A percentile compares a stretch with the other conserved stretches of the same genome.
These are phyloP conservation scores for Avicennia marina DNA, from an alignment of 257 asterid genomes.

Conservation along the genomic window DNA sequence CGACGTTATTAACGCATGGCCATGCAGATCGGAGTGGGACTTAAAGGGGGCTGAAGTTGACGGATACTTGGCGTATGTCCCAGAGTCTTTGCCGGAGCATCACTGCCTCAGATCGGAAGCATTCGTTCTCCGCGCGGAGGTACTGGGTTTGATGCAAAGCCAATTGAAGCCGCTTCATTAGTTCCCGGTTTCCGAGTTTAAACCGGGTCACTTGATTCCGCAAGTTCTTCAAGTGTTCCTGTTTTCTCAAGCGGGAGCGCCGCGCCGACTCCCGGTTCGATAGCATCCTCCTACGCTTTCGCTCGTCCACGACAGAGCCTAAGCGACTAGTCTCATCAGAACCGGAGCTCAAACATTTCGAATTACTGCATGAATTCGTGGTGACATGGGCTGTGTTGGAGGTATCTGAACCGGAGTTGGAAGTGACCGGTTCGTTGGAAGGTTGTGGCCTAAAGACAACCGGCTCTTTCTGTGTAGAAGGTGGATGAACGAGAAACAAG, in stretches of 20 bases:
- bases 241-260: slow-evolving; percentile 80
- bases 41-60: slow-evolving; percentile 53
- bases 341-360: no score
- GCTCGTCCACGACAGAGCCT: slow-evolving; percentile 19
- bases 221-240: slow-evolving; percentile 70
- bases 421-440: slow-evolving; percentile 16
- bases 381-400: not conserved
- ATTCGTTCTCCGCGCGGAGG: slow-evolving; percentile 41
- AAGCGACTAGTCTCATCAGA: no score
- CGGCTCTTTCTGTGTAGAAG: no score
- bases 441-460: no score
- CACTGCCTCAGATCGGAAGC: slow-evolving; percentile 51
- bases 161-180: slow-evolving; percentile 51
- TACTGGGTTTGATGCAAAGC: slow-evolving; percentile 39
- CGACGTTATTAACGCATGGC: slow-evolving; percentile 49
- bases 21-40: slow-evolving; percentile 27
- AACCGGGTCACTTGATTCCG: slow-evolving; percentile 67
- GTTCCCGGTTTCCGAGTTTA: slow-evolving; percentile 49
- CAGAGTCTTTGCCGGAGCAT: slow-evolving; percentile 64
- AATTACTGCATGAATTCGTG: no score
- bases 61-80: slow-evolving; percentile 73
- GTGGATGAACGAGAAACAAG: no score
- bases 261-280: slow-evolving; percentile 94
- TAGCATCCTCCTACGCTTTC: slow-evolving; percentile 68
- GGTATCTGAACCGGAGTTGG: slow-evolving; percentile 23